These are phyloP conservation scores for Emmonsia crescens DNA, from an alignment of 2,329 filamentous ascomycete species.

Conservation along the genomic window DNA sequence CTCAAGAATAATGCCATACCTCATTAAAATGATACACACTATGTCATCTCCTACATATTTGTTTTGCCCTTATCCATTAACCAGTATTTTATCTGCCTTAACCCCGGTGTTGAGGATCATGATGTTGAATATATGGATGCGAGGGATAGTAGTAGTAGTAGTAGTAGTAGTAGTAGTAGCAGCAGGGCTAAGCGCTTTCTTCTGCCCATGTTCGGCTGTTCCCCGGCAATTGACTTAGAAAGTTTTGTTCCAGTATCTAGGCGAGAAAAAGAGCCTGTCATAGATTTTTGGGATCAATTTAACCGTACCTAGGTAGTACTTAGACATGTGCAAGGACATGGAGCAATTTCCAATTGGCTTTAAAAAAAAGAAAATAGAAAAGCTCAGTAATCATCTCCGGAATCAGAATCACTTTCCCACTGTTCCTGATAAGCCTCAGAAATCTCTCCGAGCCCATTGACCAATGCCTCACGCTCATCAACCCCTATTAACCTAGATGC, in stretches of 20 bases:
- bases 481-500: slow-evolving; percentile 52
- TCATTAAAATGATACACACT: background rate
- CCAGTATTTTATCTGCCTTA: background rate
- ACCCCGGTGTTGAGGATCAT: background rate
- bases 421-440: slow-evolving; percentile 82
- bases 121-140: background rate
- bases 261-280: background rate
- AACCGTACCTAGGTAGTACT: background rate
- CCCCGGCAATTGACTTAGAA: background rate
- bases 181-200: background rate
- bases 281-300: background rate
- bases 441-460: slow-evolving; percentile 69
- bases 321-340: background rate
- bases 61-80: background rate
- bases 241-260: background rate
- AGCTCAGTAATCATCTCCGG: slow-evolving; percentile 29
- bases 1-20: no score
- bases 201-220: background rate
- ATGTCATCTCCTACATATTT: background rate
- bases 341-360: background rate
- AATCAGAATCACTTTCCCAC: slow-evolving; percentile 59
- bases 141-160: background rate
- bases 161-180: background rate
- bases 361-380: background rate
- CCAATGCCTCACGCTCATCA: slow-evolving; percentile 75